A percentile compares a stretch with the other conserved stretches of the same genome.
These are phyloP conservation scores for Solanum hybrid DNA, from an alignment of 305 asterid genomes.

Conservation along the genomic window DNA sequence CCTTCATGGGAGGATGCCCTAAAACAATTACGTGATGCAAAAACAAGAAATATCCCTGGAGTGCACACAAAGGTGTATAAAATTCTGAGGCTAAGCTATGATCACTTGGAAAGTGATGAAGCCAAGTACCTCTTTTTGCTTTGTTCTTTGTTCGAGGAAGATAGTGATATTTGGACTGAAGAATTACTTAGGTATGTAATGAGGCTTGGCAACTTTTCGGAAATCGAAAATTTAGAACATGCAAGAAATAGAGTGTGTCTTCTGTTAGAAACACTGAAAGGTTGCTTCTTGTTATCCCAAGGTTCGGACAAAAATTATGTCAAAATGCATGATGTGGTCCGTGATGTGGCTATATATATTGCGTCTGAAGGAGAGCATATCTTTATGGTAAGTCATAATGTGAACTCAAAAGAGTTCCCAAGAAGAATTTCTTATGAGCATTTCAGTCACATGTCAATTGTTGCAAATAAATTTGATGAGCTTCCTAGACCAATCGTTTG, in stretches of 20 bases:
- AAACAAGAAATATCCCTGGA: not conserved
- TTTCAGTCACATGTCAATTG: not conserved
- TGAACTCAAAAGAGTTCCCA: not conserved
- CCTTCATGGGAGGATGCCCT: not conserved
- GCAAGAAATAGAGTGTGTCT: not conserved
- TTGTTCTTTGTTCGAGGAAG: not conserved
- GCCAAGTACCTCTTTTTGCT: not conserved
- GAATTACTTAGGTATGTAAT: not conserved
- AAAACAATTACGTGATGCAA: not conserved
- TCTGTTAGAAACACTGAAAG: not conserved
- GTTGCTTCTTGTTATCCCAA: not conserved
- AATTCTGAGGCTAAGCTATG: not conserved
- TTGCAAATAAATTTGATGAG: not conserved
- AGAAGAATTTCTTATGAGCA: not conserved
- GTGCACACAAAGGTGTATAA: not conserved
- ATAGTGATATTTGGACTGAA: not conserved
- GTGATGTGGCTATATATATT: not conserved
- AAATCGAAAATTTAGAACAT: not conserved
- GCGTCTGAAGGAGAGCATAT: not conserved
- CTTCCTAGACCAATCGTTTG: not conserved
- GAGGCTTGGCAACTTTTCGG: not conserved
- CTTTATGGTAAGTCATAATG: not conserved
- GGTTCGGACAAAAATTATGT: not conserved
- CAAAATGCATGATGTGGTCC: not conserved
- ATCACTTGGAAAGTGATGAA: not conserved